Percentiles rank a stretch among this genome's conserved stretches.
Conservation (phyloP, 139 green algal species). For the Pycnococcus provasolii region DNA sequence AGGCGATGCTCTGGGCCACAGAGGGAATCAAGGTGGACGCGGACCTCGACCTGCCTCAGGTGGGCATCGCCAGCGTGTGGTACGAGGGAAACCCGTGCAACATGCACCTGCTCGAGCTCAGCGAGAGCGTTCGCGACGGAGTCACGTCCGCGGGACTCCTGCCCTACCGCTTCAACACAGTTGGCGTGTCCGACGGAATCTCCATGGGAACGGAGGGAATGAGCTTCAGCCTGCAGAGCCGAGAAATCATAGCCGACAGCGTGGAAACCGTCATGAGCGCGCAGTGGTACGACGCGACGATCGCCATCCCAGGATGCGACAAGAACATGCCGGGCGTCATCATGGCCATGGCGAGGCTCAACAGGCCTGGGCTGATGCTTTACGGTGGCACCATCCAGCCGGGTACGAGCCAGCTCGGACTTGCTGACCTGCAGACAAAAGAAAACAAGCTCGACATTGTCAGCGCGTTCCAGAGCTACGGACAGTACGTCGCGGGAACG, state of each 20-base stretch:
- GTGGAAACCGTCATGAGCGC: conserved; percentile 95
- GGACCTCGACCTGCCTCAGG: conserved; percentile 94
- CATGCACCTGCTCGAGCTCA: conserved; percentile 95
- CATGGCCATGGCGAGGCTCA: conserved; percentile 92
- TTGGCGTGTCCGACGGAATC: conserved; percentile 91
- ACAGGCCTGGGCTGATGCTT: conserved; percentile 91
- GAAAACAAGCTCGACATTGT: conserved; percentile 77
- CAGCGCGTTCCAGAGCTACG: conserved; percentile 90
- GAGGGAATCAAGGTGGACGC: conserved; percentile 58
- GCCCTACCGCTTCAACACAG: conserved; percentile 62
- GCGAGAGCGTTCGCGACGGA: conserved; percentile 81
- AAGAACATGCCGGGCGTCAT: conserved; percentile 97
- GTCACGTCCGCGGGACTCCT: conserved; percentile 74
- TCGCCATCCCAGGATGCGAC: conserved; percentile 83
- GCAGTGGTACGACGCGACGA: conserved; percentile 90
- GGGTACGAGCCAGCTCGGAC: conserved; percentile 37
- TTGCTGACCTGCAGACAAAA: conserved; percentile 4
- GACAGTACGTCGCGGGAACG: conserved; percentile 54
- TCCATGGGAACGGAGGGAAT: conserved; percentile 98
- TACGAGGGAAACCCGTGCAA: conserved; percentile 99
- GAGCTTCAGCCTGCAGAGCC: conserved; percentile 43
- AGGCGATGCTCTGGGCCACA: conserved; percentile 93
- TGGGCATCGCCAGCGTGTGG: conserved; percentile 91
- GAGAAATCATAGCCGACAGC: conserved; percentile 86
- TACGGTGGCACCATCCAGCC: conserved; percentile 97